A percentile compares a stretch with the other conserved stretches of the same genome.
phyloP scores from a whole-genome alignment of 2,329 filamentous ascomycete species.

The Pseudogymnoascus sp. region DNA sequence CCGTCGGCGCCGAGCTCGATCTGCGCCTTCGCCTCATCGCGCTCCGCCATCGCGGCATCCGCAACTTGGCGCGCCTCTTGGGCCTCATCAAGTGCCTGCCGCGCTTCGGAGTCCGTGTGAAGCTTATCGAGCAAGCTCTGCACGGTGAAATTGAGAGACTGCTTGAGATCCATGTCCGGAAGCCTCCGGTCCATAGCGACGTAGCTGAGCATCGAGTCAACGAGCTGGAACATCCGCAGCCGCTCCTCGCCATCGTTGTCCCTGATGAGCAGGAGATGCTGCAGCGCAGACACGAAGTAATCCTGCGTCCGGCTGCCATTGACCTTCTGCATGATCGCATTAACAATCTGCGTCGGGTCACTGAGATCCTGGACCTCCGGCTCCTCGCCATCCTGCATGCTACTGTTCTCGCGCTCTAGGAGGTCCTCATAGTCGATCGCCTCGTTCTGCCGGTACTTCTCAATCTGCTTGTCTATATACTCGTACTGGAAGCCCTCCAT shows the following conservation, averaged over 20 bases:
- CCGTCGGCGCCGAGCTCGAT: conserved; percentile 90
- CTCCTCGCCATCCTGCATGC: conserved; percentile 80
- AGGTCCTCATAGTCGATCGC: conserved; percentile 98
- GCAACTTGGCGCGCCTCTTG: conserved; percentile 86
- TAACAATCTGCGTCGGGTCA: conserved; percentile 86
- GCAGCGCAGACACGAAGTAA: conserved; percentile 91
- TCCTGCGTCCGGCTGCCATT: conserved; percentile 80
- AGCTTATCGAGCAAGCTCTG: conserved; percentile 91
- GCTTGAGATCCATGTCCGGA: conserved; percentile 95
- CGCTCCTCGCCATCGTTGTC: conserved; percentile 89
- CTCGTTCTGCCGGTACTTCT: conserved; percentile 86
- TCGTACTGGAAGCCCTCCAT: conserved; percentile 99
- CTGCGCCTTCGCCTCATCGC: conserved; percentile 86
- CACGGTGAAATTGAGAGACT: conserved; percentile 94
- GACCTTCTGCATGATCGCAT: conserved; percentile 82
- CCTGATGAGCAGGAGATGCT: conserved; percentile 87
- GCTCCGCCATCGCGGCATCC: conserved; percentile 89
- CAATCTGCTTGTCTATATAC: conserved; percentile 95
- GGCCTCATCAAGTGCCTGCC: conserved; percentile 85
- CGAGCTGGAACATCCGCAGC: conserved; percentile 90
- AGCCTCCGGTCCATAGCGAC: conserved; percentile 95
- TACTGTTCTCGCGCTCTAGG: conserved; percentile 82
- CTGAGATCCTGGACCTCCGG: conserved; percentile 85
- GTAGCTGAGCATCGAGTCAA: conserved; percentile 98
- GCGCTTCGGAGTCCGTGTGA: conserved; percentile 90